Evolutionary conservation across 768 basidiomycete species (phyloP).

Genomic region (Lanmaoa pseudosensibilis): DNA sequence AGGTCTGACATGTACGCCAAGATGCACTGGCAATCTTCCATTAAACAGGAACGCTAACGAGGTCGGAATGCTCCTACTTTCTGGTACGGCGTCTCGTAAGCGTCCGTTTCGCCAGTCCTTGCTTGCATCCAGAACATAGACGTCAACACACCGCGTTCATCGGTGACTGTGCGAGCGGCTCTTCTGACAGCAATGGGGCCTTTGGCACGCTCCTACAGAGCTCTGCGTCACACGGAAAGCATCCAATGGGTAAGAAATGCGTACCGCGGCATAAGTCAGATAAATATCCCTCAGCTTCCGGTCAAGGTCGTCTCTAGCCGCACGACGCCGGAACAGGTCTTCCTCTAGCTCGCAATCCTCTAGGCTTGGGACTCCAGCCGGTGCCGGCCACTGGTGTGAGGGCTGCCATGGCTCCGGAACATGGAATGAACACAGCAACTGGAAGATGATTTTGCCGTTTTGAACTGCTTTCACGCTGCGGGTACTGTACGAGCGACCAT

Average conservation of each 20-base stretch:
- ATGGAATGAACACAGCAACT: slow-evolving; percentile 82
- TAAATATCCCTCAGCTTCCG: slow-evolving; percentile 35
- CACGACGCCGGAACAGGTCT: slow-evolving; percentile 33
- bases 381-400: slow-evolving; percentile 66
- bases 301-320: slow-evolving; percentile 32
- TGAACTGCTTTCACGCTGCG: slow-evolving; percentile 61
- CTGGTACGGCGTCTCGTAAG: slow-evolving; percentile 71
- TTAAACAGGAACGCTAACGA: slow-evolving; percentile 3
- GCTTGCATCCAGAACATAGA: slow-evolving; percentile 84
- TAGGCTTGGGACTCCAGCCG: slow-evolving; percentile 49
- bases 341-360: slow-evolving; percentile 67
- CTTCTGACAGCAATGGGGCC: slow-evolving; percentile 70
- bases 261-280: slow-evolving; percentile 29
- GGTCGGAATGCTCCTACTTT: slow-evolving; percentile 46
- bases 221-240: slow-evolving; percentile 28
- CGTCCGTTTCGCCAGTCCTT: slow-evolving; percentile 50
- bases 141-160: slow-evolving; percentile 47
- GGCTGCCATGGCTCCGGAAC: slow-evolving; percentile 77
- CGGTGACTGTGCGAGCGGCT: slow-evolving; percentile 44
- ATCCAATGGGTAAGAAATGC: slow-evolving; percentile 17
- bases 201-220: slow-evolving; percentile 55
- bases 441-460: slow-evolving; percentile 51
- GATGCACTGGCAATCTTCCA: slow-evolving; percentile 56
- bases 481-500: slow-evolving; percentile 74
- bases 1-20: slow-evolving; percentile 78